A percentile compares a stretch with the other conserved stretches of the same genome.
Conservation (phyloP, 768 basidiomycete genomes). For the Albatrellus ellisii region DNA sequence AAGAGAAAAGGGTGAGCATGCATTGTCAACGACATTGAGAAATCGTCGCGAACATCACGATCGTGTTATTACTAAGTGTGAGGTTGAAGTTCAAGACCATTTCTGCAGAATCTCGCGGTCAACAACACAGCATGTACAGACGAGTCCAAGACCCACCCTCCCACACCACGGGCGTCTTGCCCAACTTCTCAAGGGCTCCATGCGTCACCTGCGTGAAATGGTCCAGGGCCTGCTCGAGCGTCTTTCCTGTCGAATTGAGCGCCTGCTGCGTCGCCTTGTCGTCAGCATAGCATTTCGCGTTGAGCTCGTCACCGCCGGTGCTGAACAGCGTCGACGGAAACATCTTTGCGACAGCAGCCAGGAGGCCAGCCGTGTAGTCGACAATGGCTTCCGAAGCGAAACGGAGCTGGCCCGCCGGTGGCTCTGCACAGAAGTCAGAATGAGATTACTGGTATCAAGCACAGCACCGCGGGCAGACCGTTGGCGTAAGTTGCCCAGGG, state of each 20-base stretch:
- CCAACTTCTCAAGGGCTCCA: constrained; percentile 16
- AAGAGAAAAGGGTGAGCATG: constrained; percentile 16
- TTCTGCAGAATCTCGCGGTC: constrained; percentile 8
- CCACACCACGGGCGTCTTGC: constrained; percentile 39
- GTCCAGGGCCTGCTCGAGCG: constrained; percentile 27
- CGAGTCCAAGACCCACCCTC: constrained; percentile 24
- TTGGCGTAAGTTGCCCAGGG: constrained; percentile 45
- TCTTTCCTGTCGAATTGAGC: constrained; percentile 22
- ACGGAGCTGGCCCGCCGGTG: constrained; percentile 75
- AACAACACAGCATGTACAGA: neutral
- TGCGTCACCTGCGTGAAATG: constrained; percentile 26
- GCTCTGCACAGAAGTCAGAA: constrained; percentile 25
- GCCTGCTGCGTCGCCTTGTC: constrained; percentile 22
- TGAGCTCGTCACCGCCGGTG: constrained; percentile 45
- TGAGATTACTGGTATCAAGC: neutral
- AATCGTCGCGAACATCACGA: constrained; percentile 10
- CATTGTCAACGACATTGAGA: too few relatives aligned
- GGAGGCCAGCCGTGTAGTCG: constrained; percentile 42
- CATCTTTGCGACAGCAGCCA: constrained; percentile 36
- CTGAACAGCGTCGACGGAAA: constrained; percentile 53
- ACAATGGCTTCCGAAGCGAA: constrained; percentile 48
- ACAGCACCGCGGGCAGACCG: constrained; percentile 16
- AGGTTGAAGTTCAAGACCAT: constrained; percentile 26
- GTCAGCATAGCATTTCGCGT: constrained; percentile 25
- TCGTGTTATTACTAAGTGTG: constrained; percentile 20